A percentile compares a stretch with the other conserved stretches of the same genome.
Conservation (phyloP, 164 flowering plant species). For the Protea cynaroides region DNA sequence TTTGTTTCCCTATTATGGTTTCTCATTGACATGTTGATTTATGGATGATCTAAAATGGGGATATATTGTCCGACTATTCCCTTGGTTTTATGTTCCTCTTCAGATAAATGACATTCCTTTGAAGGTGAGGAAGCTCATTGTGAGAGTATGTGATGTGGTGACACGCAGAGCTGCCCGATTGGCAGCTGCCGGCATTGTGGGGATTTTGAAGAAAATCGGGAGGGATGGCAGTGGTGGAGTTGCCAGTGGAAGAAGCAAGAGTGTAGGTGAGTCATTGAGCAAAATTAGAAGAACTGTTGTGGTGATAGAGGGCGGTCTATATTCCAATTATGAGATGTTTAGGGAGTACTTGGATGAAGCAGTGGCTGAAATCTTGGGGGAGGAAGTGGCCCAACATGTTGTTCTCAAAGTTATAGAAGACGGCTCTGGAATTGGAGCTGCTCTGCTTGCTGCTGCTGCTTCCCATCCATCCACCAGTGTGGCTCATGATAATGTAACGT, state of each 20-base stretch:
- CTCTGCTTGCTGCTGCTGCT: conserved; percentile 91
- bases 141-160: conserved; percentile 74
- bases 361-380: conserved; percentile 67
- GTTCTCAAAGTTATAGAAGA: conserved; percentile 62
- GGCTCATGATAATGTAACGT: conserved; percentile 28
- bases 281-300: conserved; percentile 72
- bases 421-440: conserved; percentile 89
- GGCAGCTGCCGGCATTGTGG: conserved; percentile 96
- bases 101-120: conserved; percentile 67
- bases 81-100: neutral
- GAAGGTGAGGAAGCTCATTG: conserved; percentile 64
- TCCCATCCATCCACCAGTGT: conserved; percentile 42
- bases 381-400: conserved; percentile 62
- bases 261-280: conserved; percentile 24
- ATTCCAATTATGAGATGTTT: conserved; percentile 52
- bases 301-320: conserved; percentile 76
- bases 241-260: conserved; percentile 39
- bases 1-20: neutral
- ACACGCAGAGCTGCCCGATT: conserved; percentile 81
- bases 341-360: conserved; percentile 81
- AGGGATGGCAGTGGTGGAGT: conserved; percentile 80
- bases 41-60: neutral
- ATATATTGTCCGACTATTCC: neutral
- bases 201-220: conserved; percentile 88
- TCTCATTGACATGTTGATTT: neutral